phyloP scores from a whole-genome alignment of 148 eudicot species.

The Diospyros lotus region DNA sequence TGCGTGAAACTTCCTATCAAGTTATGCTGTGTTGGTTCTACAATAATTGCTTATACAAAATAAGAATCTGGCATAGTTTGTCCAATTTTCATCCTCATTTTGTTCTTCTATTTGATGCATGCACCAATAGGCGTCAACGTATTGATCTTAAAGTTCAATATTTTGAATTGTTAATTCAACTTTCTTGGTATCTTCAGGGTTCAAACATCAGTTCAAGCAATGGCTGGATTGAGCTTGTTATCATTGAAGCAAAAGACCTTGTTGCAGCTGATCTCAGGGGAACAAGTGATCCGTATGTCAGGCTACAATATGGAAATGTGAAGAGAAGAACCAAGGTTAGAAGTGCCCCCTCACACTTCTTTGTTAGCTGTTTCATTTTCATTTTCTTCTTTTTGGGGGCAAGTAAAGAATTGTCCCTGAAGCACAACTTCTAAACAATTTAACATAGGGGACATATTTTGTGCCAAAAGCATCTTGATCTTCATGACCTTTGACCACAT shows the following conservation, averaged over 20 bases:
- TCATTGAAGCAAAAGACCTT: constrained; percentile 83
- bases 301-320: constrained; percentile 72
- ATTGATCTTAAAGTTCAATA: background rate
- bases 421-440: too few relatives aligned
- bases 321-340: constrained; percentile 82
- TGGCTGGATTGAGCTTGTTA: constrained; percentile 74
- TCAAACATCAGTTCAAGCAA: constrained; percentile 24
- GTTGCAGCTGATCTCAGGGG: constrained; percentile 95
- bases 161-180: background rate
- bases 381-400: too few relatives aligned
- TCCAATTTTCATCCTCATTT: background rate
- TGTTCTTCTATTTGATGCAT: too few relatives aligned
- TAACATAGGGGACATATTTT: too few relatives aligned
- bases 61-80: background rate
- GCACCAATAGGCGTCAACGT: background rate
- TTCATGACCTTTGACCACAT: too few relatives aligned
- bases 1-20: background rate
- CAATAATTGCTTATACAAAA: background rate
- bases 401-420: too few relatives aligned
- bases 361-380: too few relatives aligned
- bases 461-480: too few relatives aligned
- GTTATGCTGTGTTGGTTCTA: background rate
- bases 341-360: background rate
- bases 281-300: constrained; percentile 95
- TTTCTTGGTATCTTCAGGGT: constrained; percentile 33